Base-by-base conservation (phyloP, 2,329 filamentous ascomycete species). In the Bipolaris sorokiniana region DNA sequence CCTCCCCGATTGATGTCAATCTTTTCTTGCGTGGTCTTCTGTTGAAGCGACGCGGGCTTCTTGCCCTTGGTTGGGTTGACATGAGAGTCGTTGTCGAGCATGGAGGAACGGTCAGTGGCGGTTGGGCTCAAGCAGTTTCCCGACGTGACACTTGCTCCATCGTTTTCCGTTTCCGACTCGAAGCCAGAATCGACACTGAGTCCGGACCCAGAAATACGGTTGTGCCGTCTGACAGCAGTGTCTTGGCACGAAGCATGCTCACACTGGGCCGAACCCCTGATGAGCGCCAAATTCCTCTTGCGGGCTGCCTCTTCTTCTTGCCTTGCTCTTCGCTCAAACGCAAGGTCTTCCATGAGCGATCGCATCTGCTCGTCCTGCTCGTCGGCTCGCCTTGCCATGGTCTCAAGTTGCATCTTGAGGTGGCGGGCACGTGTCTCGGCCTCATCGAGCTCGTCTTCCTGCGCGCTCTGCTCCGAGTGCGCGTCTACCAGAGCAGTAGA, bases 371-470 rank as follows among this genome's bases (percentile, higher is more conserved):
- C 79, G 56, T 86, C 83, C 66, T 86, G 84, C 64, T 86, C 82
- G 15, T 78, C 73, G 2, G 83, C 81, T 58, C 81, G 80, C 33
- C 79, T 79, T 5, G 84, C 83, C 80, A 88, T 84, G 36, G 83
- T 83, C 68, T 87, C 83, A 18, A 88, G 77, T 70, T 88, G 86
- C 61, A 82, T 78, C 73, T 87, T 87, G 51, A 88, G 74, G 63
- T 86, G 82, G 36, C 80, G 77, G 13, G 83, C 80, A 7, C 85
- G 79, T 37, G 83, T 86, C 33, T 85, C 80, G 13, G 84, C 81
- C 64, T 87, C 86, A 58, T 86, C 84, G 0, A 86, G 78, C 69
- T 88, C 86, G 61, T 88, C 86, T n/a, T 80, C 78, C 63, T 85
- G 83, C 10, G 83, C 82, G 49, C 81, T 82, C 57, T 85, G 82